Conservation (phyloP, 306 rosid genomes). For the Casuarina glauca region DNA sequence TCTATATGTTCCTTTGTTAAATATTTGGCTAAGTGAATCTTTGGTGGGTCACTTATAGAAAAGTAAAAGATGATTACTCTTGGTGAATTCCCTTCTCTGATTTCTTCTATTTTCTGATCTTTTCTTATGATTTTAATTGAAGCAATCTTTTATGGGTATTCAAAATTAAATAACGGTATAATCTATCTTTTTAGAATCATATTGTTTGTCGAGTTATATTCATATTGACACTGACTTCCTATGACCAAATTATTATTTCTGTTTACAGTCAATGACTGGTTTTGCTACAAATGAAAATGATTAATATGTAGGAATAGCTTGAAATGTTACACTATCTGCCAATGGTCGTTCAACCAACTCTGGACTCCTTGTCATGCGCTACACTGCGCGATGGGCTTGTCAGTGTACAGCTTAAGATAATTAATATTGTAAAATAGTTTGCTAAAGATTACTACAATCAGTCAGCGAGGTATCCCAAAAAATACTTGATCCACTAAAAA, state of each 20-base stretch:
- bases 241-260: not conserved
- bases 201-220: not conserved
- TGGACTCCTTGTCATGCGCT: not conserved
- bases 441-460: too few relatives aligned
- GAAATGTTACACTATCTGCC: too few relatives aligned
- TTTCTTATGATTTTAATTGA: too few relatives aligned
- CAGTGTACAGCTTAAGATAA: not conserved
- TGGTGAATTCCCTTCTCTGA: not conserved
- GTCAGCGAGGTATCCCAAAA: too few relatives aligned
- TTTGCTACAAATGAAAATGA: not conserved
- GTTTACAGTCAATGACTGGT: not conserved
- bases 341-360: not conserved
- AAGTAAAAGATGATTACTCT: not conserved
- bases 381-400: not conserved
- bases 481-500: too few relatives aligned
- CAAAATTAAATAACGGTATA: not conserved
- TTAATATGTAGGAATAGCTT: not conserved
- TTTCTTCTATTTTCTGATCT: too few relatives aligned
- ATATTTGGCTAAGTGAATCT: not conserved
- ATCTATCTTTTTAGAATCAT: not conserved
- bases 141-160: too few relatives aligned
- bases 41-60: not conserved
- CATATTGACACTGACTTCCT: not conserved
- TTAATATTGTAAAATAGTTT: not conserved
- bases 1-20: not conserved